These are phyloP conservation scores for Monosporascus cannonballus DNA, from an alignment of 2,329 filamentous ascomycete species.

Conservation along the genomic window DNA sequence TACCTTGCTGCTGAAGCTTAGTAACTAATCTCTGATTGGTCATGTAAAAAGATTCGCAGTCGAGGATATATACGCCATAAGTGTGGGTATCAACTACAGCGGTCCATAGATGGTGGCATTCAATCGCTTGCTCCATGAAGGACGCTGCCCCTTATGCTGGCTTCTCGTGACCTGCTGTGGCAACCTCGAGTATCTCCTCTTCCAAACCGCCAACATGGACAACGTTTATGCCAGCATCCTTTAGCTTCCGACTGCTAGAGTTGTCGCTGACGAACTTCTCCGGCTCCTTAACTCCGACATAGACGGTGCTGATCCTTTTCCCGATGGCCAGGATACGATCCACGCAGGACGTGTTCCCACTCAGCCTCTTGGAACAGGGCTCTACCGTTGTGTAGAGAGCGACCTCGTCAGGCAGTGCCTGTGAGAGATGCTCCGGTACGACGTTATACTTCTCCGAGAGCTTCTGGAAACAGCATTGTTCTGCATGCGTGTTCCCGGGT, in stretches of 20 bases:
- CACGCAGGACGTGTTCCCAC: conserved; percentile 71
- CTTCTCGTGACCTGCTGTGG: conserved; percentile 69
- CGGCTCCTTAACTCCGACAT: conserved; percentile 83
- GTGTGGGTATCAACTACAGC: too few relatives aligned
- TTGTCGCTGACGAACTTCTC: conserved; percentile 85
- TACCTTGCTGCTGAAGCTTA: too few relatives aligned
- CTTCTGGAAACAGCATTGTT: conserved; percentile 87
- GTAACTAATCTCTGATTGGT: too few relatives aligned
- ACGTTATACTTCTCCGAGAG: conserved; percentile 43
- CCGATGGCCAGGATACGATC: conserved; percentile 66
- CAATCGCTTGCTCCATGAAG: neutral
- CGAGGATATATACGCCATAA: too few relatives aligned
- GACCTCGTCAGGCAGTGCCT: conserved; percentile 45
- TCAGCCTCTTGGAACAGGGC: conserved; percentile 68
- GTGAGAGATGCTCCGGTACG: conserved; percentile 47
- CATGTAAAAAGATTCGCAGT: too few relatives aligned
- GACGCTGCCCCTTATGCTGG: neutral
- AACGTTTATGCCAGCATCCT: conserved; percentile 67
- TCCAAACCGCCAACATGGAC: conserved; percentile 70
- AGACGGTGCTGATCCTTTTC: conserved; percentile 66
- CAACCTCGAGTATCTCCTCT: conserved; percentile 71
- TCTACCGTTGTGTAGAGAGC: conserved; percentile 91
- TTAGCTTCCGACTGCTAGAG: conserved; percentile 63
- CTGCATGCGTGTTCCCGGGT: conserved; percentile 89
- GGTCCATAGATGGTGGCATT: too few relatives aligned